Evolutionary conservation across 768 basidiomycete species (phyloP).

Genomic region (Leccinum variicolor): DNA sequence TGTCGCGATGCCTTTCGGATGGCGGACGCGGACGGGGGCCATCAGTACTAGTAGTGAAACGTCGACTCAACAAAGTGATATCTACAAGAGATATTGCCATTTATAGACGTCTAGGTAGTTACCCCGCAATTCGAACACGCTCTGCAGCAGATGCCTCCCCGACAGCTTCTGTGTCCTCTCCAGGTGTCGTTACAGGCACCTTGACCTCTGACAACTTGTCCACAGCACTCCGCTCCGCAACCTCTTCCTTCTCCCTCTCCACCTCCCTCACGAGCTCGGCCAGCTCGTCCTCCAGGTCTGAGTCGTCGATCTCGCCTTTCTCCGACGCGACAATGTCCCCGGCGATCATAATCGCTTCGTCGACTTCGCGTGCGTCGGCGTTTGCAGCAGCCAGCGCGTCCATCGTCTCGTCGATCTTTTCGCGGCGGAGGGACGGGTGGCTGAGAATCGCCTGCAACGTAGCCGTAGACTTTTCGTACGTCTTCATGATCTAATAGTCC

Average conservation of each 20-base stretch:
- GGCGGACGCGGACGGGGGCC: conserved; percentile 75
- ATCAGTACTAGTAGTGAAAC: conserved; percentile 32
- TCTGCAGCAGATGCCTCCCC: neutral
- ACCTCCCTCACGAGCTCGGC: conserved; percentile 48
- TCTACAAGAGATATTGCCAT: neutral
- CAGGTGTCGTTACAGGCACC: conserved; percentile 15
- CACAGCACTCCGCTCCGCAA: conserved; percentile 23
- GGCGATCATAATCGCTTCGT: conserved; percentile 69
- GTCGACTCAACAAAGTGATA: neutral
- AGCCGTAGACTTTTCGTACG: conserved; percentile 78
- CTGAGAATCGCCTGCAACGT: conserved; percentile 75
- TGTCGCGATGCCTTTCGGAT: conserved; percentile 81
- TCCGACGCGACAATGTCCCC: conserved; percentile 55
- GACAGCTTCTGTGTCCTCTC: neutral
- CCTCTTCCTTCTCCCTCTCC: conserved; percentile 38
- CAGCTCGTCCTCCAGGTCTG: conserved; percentile 65
- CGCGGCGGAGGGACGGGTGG: conserved; percentile 77
- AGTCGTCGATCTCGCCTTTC: conserved; percentile 48
- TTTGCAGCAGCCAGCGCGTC: conserved; percentile 83
- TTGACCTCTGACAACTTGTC: conserved; percentile 20
- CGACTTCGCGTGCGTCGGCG: conserved; percentile 77
- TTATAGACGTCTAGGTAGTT: neutral
- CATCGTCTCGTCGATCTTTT: conserved; percentile 81
- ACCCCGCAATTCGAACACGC: neutral
- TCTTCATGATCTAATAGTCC: conserved; percentile 67